Evolutionary conservation across 1,139 yeast species (phyloP), one percentile per base, ranked within the genome.

Genomic region (Trichomonascaceae sp.): DNA sequence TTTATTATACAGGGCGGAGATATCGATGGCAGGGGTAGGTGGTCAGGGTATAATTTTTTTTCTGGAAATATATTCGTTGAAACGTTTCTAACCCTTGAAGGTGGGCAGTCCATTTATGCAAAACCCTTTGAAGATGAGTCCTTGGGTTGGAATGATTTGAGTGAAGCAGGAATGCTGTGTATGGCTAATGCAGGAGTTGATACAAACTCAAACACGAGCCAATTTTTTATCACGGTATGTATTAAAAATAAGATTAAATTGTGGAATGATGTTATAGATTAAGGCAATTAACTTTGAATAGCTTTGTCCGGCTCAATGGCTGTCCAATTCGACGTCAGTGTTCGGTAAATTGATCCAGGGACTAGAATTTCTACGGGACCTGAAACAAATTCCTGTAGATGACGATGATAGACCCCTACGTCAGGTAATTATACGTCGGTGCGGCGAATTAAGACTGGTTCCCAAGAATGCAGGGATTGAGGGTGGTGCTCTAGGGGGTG

Each of bases 1-100:
- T 89, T 87, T 63, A 79, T 87, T 70, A 72, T 88, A n/a, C 96
- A 87, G 65, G 86, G 85, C 3, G 96, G 96, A 43, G 93, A 85
- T 63, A 64, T 79, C 6, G 66, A 64, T 50, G 68, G 67, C 8
- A 47, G 43, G 7, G 58, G 56, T 51, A 47, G 43, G 55, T 41
- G 43, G 12, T 8, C 13, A 20, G 17, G 22, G n/a, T 13, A 10
- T 12, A 10, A n/a, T n/a, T n/a, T n/a, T n/a, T n/a, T n/a, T n/a
- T n/a, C n/a, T n/a, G n/a, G n/a, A n/a, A n/a, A n/a, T 6, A 22
- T 4, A 22, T 18, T 2, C 8, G 20, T 20, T 27, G n/a, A 27
- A 27, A 27, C 32, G 5, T 27, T 27, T 27, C 20, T 32, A 22
- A 15, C 39, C n/a, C 12, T 19, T 41, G 18, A 6, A 22, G 67